Evolutionary conservation across 768 basidiomycete species (phyloP), one percentile per base, ranked within the genome.

Genomic region (Trametes coccinea): DNA sequence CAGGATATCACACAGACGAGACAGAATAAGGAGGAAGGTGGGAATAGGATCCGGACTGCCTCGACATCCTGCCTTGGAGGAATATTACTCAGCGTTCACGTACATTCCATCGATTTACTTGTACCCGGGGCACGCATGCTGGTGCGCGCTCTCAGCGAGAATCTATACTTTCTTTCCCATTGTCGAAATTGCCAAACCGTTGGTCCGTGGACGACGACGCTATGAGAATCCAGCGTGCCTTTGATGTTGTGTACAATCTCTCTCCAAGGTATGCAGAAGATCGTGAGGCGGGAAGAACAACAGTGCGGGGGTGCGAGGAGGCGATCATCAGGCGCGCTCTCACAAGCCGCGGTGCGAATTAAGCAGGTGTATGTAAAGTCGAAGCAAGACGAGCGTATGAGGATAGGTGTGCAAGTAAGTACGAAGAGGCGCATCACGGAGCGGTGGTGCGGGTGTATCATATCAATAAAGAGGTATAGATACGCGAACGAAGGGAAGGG

Each of bases 1-100:
- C 92, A 53, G 92, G 92, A 71, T 94, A 94, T 70, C 92, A 94
- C 73, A 91, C 91, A 33, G 84, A 91, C 68, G 91, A 93, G 77
- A 72, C 71, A 33, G 70, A 72, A 45, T 72, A 48, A 64, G 14
- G 22, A 14, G 39, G 53, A 37, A 3, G 37, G 46, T 14, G n/a
- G 45, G n/a, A 11, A 34, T 3, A n/a, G 40, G 27, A 27, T 4
- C n/a, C n/a, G 46, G 46, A 22, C 11, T 27, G 46, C 22, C 22
- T 22, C 11, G 34, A 10, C 16, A 17, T 46, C 11, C 16, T 14
- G 47, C 3, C 45, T 49, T 49, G 53, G 53, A 22, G 22, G 53
- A 55, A 49, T 34, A 50, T 14, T 39, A 8, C 41, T 48, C 30
- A 37, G 34, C 34, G 34, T 37, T 37, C 5, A 37, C 11, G 34